Conservation (phyloP, 768 basidiomycete genomes). For the Hericium alpestre region DNA sequence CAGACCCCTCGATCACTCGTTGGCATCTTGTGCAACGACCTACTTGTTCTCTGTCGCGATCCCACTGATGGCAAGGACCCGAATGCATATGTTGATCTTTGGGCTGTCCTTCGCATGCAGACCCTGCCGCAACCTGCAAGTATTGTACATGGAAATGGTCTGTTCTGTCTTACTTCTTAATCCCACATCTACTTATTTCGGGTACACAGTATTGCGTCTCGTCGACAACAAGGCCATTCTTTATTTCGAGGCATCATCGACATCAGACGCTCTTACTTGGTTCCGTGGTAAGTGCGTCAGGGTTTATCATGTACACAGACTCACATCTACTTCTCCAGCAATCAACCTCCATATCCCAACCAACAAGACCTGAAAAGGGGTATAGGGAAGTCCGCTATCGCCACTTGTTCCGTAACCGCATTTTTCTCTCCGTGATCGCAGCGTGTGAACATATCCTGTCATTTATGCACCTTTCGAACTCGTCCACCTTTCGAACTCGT, state of each 20-base stretch:
- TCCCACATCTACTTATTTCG: conserved; percentile 1
- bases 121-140: conserved; percentile 84
- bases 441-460: conserved; percentile 6
- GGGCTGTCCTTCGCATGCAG: conserved; percentile 94
- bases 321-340: conserved; percentile 30
- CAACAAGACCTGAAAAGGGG: conserved; percentile 50
- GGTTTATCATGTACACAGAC: neutral
- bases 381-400: conserved; percentile 8
- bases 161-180: conserved; percentile 1
- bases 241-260: conserved; percentile 77
- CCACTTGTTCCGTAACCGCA: conserved; percentile 9
- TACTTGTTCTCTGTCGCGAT: conserved; percentile 85
- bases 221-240: conserved; percentile 89
- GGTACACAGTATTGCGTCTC: conserved; percentile 56
- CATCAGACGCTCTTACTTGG: conserved; percentile 82
- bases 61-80: conserved; percentile 74
- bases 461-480: neutral
- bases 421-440: conserved; percentile 6
- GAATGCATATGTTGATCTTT: conserved; percentile 72
- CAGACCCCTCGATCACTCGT: conserved; percentile 68
- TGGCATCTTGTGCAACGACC: conserved; percentile 85
- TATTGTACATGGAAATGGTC: conserved; percentile 81
- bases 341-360: conserved; percentile 85
- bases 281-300: conserved; percentile 55
- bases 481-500: neutral